Evolutionary conservation across 768 basidiomycete genomes (phyloP).

Genomic region (Mrakia gelida): DNA sequence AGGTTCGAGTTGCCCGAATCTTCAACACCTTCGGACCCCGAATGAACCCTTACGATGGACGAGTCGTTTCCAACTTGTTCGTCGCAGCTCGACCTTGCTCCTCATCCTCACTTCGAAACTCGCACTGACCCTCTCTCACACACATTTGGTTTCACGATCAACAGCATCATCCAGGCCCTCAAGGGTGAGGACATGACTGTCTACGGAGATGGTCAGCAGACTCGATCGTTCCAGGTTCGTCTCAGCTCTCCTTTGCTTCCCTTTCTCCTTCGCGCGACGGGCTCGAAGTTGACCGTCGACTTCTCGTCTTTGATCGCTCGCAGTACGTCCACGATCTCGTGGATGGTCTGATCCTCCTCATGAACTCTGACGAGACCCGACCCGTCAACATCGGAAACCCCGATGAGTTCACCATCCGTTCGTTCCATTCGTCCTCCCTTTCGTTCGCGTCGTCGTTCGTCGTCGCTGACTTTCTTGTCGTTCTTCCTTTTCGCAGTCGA

Average conservation of each 20-base stretch:
- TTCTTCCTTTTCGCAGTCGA: conserved; percentile 49
- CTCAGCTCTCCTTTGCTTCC: neutral
- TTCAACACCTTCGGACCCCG: conserved; percentile 74
- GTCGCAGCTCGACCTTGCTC: neutral
- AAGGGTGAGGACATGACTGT: conserved; percentile 96
- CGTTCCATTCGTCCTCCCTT: neutral
- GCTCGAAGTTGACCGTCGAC: neutral
- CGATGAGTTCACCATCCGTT: conserved; percentile 86
- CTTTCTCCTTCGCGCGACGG: neutral
- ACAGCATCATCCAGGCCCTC: conserved; percentile 80
- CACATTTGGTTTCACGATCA: neutral
- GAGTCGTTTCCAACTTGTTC: conserved; percentile 92
- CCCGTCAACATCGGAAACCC: conserved; percentile 95
- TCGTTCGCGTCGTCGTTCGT: neutral
- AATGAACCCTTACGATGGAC: conserved; percentile 92
- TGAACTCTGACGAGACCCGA: conserved; percentile 89
- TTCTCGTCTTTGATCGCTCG: neutral
- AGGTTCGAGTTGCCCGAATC: conserved; percentile 94
- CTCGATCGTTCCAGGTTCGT: conserved; percentile 75
- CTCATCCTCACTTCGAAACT: neutral
- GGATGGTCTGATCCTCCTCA: conserved; percentile 76
- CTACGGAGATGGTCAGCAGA: conserved; percentile 64
- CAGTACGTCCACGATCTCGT: conserved; percentile 87
- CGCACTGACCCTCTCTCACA: neutral
- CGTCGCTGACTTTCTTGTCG: neutral